Base-by-base conservation (phyloP, 2,329 filamentous ascomycete genomes). In the Fonsecaea monophora region DNA sequence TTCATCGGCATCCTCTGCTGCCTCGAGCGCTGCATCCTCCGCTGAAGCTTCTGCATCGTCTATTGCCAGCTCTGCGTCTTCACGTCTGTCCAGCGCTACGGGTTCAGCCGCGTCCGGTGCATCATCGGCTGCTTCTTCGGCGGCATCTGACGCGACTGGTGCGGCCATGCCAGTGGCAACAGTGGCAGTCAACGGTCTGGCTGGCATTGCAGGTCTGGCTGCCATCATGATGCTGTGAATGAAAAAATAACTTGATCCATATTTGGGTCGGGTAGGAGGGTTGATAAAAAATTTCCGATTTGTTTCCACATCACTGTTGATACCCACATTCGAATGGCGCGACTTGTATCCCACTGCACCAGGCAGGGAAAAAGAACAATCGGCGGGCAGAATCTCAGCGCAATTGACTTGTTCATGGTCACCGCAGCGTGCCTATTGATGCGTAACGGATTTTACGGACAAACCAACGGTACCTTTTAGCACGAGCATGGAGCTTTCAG, bases 151-250 rank as follows among this genome's bases (percentile, higher is more conserved):
- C n/a, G 45, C 59, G 3, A 61, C 50, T 12, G 67, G 66, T 40
- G 60, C 56, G n/a, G 67, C 63, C 12, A 66, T 67, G 45, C 69
- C 70, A 5, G 68, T 74, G 45, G 71, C 69, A 13, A 74, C 73
- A 18, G 70, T 70, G 50, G 74, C 70, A 25, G 63, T 69, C 55
- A 62, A 73, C 38, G 69, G 70, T 40, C 54, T 75, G 53, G 67
- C 76, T 37, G 81, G 80, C 62, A 74, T 76, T 55, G 74, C 80
- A 40, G 81, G 80, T 68, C 71, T 83, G 38, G 79, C 77, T 63
- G 81, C 79, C 62, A 69, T 82, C 62, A 71, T 82, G 63, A 72
- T 78, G 34, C 73, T 81, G 71, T 82, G 78, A 77, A 71, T 57
- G 56, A 40, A 45, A 30, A 10, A 30, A n/a, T 25, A 25, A 55